phyloP scores from a whole-genome alignment of 73 alveolate species.

The Strombidium stylifer region DNA sequence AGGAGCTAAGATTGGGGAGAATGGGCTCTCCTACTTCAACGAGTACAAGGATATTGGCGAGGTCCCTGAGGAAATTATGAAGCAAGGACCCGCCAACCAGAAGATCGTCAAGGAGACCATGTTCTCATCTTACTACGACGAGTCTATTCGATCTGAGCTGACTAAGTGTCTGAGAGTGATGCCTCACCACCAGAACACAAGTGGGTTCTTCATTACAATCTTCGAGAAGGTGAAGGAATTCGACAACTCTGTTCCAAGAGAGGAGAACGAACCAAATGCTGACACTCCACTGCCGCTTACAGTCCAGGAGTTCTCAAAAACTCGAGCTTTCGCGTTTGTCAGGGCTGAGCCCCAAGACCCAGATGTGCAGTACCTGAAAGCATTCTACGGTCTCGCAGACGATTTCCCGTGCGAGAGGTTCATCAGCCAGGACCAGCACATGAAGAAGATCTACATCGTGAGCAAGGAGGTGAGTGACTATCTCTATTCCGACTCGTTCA shows the following conservation, averaged over 20 bases:
- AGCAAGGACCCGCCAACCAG: too few species aligned
- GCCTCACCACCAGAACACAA: slow-evolving; percentile 96
- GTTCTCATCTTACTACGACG: slow-evolving; percentile 59
- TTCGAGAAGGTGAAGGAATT: slow-evolving; percentile 72
- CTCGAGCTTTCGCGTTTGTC: slow-evolving; percentile 7
- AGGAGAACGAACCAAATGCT: neutral
- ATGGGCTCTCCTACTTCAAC: slow-evolving; percentile 39
- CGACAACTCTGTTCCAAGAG: slow-evolving; percentile 2
- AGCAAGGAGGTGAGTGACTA: slow-evolving; percentile 59
- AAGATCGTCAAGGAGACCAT: slow-evolving; percentile 53
- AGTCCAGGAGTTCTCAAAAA: slow-evolving; percentile 19
- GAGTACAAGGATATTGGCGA: slow-evolving; percentile 43
- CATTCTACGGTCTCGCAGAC: slow-evolving; percentile 74
- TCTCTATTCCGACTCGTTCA: slow-evolving; percentile 53
- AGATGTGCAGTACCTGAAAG: slow-evolving; percentile 62
- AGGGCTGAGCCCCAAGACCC: slow-evolving; percentile 59
- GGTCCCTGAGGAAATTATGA: slow-evolving; percentile 47
- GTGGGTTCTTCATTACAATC: slow-evolving; percentile 93
- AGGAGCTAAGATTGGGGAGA: neutral
- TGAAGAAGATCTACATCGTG: slow-evolving; percentile 71
- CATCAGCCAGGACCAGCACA: slow-evolving; percentile 53
- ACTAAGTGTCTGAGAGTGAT: slow-evolving; percentile 87
- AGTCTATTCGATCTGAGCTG: slow-evolving; percentile 40
- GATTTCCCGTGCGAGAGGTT: slow-evolving; percentile 69
- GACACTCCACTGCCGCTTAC: neutral